These are phyloP conservation scores for Nemania sp. DNA, from an alignment of 2,329 filamentous ascomycete species.

Conservation along the genomic window DNA sequence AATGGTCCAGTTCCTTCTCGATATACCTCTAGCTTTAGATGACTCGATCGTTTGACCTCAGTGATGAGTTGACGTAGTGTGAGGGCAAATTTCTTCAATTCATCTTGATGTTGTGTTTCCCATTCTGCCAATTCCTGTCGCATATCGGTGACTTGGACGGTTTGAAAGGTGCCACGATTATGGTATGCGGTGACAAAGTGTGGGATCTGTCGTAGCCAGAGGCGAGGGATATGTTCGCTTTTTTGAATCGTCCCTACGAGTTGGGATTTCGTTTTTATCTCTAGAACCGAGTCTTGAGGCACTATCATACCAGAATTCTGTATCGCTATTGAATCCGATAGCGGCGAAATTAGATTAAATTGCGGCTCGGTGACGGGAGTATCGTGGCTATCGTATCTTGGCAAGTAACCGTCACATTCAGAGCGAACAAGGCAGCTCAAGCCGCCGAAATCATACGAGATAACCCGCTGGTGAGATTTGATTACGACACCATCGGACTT, in stretches of 20 bases:
- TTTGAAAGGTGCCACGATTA: conserved; percentile 36
- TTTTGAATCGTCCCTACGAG: conserved; percentile 29
- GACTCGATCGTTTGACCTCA: conserved; percentile 40
- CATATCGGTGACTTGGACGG: conserved; percentile 34
- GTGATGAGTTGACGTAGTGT: conserved; percentile 39
- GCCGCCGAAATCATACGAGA: conserved; percentile 43
- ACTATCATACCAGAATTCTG: conserved; percentile 26
- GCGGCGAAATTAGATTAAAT: neutral
- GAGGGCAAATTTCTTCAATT: conserved; percentile 40
- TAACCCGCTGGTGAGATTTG: conserved; percentile 45
- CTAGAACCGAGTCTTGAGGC: conserved; percentile 41
- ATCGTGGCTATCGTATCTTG: neutral
- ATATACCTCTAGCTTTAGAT: conserved; percentile 42
- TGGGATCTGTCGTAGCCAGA: conserved; percentile 46
- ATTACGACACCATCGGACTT: conserved; percentile 21
- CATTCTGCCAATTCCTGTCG: conserved; percentile 37
- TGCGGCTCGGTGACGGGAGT: neutral
- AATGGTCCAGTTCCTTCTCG: conserved; percentile 41
- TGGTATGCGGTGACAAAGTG: conserved; percentile 44
- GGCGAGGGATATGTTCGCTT: conserved; percentile 41
- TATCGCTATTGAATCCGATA: conserved; percentile 7
- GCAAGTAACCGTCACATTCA: conserved; percentile 43
- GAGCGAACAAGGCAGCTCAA: conserved; percentile 45
- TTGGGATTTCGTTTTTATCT: conserved; percentile 44
- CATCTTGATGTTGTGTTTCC: conserved; percentile 40